These are phyloP conservation scores for Phytophthora brassicae DNA, from an alignment of 352 stramenopile genomes.

Conservation along the genomic window DNA sequence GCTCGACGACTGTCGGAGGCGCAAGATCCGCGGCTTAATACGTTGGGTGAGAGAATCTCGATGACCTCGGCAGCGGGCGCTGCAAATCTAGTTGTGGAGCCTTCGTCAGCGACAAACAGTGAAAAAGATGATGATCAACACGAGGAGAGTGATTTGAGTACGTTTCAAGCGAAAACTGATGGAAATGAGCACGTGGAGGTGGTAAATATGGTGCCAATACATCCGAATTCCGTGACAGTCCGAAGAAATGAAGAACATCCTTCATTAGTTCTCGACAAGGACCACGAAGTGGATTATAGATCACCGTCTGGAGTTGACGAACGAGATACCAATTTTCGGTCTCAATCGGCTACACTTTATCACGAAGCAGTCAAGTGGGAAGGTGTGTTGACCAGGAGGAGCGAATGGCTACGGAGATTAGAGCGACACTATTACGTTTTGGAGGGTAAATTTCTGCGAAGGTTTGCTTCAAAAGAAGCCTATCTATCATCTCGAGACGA, in stretches of 20 bases:
- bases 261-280: conserved; percentile 28
- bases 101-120: conserved; percentile 42
- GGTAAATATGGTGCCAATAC: conserved; percentile 3
- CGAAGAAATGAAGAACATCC: conserved; percentile 23
- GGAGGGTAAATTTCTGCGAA: conserved; percentile 81
- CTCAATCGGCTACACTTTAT: conserved; percentile 69
- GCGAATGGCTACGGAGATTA: conserved; percentile 79
- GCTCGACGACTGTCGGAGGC: conserved; percentile 60
- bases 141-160: conserved; percentile 8
- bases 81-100: conserved; percentile 11
- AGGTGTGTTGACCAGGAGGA: conserved; percentile 74
- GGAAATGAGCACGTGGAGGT: background rate
- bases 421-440: conserved; percentile 89
- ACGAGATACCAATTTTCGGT: conserved; percentile 44
- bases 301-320: conserved; percentile 35
- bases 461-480: conserved; percentile 83
- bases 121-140: conserved; percentile 15
- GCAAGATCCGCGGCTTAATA: conserved; percentile 69
- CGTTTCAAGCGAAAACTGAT: conserved; percentile 12
- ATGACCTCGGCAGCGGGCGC: conserved; percentile 15
- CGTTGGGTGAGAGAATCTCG: conserved; percentile 61
- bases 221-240: conserved; percentile 6
- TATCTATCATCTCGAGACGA: conserved; percentile 81
- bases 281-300: conserved; percentile 9
- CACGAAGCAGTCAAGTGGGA: conserved; percentile 87